Evolutionary conservation across 495 filamentous ascomycete genomes (phyloP).

Genomic region (Xylaria flabelliformis): DNA sequence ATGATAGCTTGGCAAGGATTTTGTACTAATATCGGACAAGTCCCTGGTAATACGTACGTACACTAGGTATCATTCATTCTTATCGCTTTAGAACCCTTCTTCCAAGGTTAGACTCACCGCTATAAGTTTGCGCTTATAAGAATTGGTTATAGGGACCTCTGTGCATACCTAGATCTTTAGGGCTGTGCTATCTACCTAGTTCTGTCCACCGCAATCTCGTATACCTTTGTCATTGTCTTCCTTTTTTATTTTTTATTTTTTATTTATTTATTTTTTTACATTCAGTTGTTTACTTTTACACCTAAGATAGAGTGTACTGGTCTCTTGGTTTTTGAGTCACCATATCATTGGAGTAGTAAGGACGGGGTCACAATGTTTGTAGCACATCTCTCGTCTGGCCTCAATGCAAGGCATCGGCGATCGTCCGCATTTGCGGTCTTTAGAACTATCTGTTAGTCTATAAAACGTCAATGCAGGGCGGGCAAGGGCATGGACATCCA

Average conservation of each 20-base stretch:
- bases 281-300: no score
- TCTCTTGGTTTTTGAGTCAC: background rate
- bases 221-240: no score
- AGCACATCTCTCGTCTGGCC: background rate
- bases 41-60: background rate
- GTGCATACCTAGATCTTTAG: no score
- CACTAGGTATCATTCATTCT: background rate
- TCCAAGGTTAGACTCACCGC: background rate
- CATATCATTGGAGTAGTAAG: background rate
- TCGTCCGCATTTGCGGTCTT: background rate
- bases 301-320: background rate
- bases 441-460: background rate
- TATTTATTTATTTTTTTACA: no score
- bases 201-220: no score
- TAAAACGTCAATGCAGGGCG: background rate
- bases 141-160: no score
- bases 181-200: no score
- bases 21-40: background rate
- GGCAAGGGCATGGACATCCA: background rate
- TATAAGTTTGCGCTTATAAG: no score
- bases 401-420: conserved; percentile 18
- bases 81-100: background rate
- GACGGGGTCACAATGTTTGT: background rate
- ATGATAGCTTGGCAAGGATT: conserved; percentile 1
- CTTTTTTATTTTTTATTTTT: no score